These are phyloP conservation scores for Plasmodium fragile DNA, from an alignment of 169 alveolate species.

Conservation along the genomic window DNA sequence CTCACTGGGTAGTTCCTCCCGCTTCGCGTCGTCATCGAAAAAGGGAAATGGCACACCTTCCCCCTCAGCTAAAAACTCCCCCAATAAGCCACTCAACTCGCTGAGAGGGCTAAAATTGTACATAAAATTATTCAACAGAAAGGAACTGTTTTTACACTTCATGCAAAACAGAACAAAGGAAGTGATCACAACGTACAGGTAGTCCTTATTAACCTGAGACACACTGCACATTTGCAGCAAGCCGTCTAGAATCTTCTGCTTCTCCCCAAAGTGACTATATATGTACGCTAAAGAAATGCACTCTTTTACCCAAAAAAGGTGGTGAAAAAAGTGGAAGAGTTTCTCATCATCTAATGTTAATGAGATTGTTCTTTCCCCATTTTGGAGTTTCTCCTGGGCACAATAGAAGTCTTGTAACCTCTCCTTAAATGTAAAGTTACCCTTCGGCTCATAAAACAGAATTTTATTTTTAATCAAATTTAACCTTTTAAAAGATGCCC, in stretches of 20 bases:
- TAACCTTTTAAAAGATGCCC: conserved; percentile 40
- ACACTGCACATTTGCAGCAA: conserved; percentile 47
- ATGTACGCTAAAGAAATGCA: conserved; percentile 51
- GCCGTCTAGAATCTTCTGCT: conserved; percentile 39
- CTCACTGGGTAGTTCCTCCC: background rate
- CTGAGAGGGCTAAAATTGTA: conserved; percentile 14
- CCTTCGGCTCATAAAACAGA: conserved; percentile 23
- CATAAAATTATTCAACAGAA: conserved; percentile 33
- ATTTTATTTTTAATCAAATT: conserved; percentile 65
- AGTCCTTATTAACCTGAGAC: conserved; percentile 50
- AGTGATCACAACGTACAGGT: conserved; percentile 37
- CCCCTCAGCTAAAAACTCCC: background rate
- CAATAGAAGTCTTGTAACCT: conserved; percentile 42
- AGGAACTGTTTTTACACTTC: conserved; percentile 46
- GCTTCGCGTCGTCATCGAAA: background rate
- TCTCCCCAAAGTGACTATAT: conserved; percentile 35
- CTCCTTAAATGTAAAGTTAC: conserved; percentile 51
- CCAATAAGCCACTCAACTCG: conserved; percentile 10
- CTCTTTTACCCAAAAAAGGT: conserved; percentile 58
- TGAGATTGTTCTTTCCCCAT: conserved; percentile 14
- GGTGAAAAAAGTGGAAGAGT: conserved; percentile 35
- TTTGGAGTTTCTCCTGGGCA: conserved; percentile 19
- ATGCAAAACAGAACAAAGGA: conserved; percentile 59
- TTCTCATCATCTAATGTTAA: conserved; percentile 35
- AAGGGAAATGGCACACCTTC: no score